Conservation (phyloP, 192 early-diverging fungal genomes). For the Entomortierella chlamydospora region DNA sequence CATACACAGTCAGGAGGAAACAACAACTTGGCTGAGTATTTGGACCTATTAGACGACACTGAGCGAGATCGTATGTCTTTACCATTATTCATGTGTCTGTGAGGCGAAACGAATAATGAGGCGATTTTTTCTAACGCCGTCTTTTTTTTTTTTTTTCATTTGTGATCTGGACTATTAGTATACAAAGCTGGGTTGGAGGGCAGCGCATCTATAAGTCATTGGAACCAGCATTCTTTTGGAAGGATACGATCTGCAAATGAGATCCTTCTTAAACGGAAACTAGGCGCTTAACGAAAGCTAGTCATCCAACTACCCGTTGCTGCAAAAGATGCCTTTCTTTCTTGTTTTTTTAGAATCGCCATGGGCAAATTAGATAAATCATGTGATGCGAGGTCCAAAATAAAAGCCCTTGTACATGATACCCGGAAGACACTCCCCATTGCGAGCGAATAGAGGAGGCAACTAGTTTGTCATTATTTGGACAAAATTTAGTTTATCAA, state of each 20-base stretch:
- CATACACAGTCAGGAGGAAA: slow-evolving; percentile 57
- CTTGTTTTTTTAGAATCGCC: too few species aligned
- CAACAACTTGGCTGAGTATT: slow-evolving; percentile 52
- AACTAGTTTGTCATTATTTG: too few species aligned
- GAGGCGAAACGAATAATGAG: too few species aligned
- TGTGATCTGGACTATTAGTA: slow-evolving; percentile 5
- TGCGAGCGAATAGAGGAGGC: too few species aligned
- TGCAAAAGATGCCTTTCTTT: too few species aligned
- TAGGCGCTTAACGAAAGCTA: slow-evolving; percentile 1
- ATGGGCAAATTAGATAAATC: too few species aligned
- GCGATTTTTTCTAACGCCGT: background rate
- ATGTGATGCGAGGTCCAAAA: too few species aligned
- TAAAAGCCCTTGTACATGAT: too few species aligned
- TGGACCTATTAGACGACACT: slow-evolving; percentile 61
- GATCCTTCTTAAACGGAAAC: slow-evolving; percentile 31
- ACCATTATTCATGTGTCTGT: background rate
- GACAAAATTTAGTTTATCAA: too few species aligned
- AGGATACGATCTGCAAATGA: slow-evolving; percentile 52
- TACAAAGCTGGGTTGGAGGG: slow-evolving; percentile 45
- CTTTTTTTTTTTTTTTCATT: background rate
- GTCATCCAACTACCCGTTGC: too few species aligned
- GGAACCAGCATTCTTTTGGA: slow-evolving; percentile 50
- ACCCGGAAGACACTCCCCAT: too few species aligned
- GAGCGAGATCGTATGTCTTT: slow-evolving; percentile 56
- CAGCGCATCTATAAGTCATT: slow-evolving; percentile 40